A percentile compares a stretch with the other conserved stretches of the same genome.
These are phyloP conservation scores for Ceriops decandra DNA, from an alignment of 345 rosid genomes.

Conservation along the genomic window DNA sequence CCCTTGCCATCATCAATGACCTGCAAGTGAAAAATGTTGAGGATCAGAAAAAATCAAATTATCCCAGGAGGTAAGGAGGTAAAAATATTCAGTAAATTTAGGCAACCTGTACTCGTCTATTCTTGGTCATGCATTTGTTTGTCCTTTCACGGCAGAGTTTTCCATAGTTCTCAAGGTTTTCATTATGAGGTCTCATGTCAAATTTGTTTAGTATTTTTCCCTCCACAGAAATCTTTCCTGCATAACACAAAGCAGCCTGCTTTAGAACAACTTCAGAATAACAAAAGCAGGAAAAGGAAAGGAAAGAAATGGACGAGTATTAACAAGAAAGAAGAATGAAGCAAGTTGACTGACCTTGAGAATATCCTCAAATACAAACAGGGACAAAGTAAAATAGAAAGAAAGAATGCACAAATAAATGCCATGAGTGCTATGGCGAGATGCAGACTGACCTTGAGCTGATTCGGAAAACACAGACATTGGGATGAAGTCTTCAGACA, in stretches of 20 bases:
- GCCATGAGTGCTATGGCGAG: not conserved
- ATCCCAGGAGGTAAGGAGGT: not conserved
- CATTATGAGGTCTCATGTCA: constrained; percentile 79
- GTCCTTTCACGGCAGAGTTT: constrained; percentile 80
- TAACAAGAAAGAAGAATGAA: not conserved
- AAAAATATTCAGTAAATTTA: not conserved
- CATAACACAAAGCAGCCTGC: constrained; percentile 9
- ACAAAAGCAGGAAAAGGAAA: not conserved
- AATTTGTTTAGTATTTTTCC: constrained; percentile 79
- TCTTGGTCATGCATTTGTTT: constrained; percentile 60
- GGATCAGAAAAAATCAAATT: not conserved
- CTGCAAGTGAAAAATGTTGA: constrained; percentile 35
- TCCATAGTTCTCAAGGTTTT: constrained; percentile 69
- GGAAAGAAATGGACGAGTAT: not conserved
- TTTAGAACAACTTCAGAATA: constrained; percentile 3
- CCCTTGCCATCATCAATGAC: constrained; percentile 78
- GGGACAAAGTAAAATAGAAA: not conserved
- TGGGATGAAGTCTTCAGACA: constrained; percentile 67
- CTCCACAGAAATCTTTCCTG: constrained; percentile 59
- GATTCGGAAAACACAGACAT: constrained; percentile 67
- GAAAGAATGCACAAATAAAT: not conserved
- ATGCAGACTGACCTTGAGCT: constrained; percentile 46
- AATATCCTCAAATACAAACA: not conserved
- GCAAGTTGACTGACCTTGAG: too few species aligned
- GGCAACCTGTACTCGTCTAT: constrained; percentile 73